Evolutionary conservation across 106 monocot genomes (phyloP).

Genomic region (Acorus calamus): DNA sequence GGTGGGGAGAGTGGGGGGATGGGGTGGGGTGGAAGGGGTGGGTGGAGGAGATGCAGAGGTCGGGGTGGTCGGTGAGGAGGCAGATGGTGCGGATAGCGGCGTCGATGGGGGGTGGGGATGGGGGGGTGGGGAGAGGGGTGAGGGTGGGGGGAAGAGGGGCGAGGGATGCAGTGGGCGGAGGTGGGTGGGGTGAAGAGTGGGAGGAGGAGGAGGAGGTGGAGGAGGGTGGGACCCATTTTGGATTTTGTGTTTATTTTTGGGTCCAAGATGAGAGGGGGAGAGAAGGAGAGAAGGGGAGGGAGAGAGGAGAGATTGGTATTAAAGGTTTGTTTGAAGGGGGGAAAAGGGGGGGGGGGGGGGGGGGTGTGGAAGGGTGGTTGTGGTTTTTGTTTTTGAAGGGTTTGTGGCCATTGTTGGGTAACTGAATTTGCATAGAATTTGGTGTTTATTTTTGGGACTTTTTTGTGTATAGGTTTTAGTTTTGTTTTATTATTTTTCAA

Average conservation of each 20-base stretch:
- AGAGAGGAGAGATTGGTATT: background rate
- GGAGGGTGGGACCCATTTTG: background rate
- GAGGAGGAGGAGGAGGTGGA: slow-evolving; percentile 1
- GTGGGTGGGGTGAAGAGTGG: background rate
- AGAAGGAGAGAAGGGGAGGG: background rate
- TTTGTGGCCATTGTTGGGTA: slow-evolving; percentile 3
- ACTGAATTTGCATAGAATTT: no score
- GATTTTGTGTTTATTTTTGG: no score
- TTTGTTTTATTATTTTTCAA: no score
- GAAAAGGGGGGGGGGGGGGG: background rate
- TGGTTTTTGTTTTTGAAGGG: background rate
- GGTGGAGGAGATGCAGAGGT: slow-evolving; percentile 14
- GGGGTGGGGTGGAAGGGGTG: background rate
- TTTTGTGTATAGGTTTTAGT: no score
- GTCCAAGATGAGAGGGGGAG: slow-evolving; percentile 2
- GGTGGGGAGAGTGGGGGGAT: no score
- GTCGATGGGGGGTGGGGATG: background rate
- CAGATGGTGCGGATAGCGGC: background rate
- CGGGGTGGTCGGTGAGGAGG: slow-evolving; percentile 14
- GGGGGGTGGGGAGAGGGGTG: background rate
- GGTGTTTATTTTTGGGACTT: no score
- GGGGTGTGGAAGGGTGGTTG: background rate
- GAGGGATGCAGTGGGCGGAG: background rate
- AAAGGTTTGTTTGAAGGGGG: background rate
- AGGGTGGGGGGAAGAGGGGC: background rate